These are phyloP conservation scores for Cryptococcus sp. DNA, from an alignment of 1,284 basidiomycete species.

Conservation along the genomic window DNA sequence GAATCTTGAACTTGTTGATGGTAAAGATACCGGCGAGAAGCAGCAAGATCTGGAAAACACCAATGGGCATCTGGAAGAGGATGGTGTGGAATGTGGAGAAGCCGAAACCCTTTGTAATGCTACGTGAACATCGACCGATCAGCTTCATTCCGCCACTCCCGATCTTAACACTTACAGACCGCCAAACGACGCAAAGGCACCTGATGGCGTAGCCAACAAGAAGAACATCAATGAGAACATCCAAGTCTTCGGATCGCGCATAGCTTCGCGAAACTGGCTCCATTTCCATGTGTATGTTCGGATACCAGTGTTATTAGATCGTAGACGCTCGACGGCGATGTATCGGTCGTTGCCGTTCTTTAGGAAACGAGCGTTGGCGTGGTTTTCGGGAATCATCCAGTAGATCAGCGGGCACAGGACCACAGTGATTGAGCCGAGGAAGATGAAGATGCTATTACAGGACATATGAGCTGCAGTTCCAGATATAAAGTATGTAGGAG, in stretches of 20 bases:
- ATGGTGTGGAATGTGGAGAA: slow-evolving; percentile 39
- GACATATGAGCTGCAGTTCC: too few relatives aligned
- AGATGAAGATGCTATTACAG: slow-evolving; percentile 21
- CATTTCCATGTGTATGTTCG: slow-evolving; percentile 26
- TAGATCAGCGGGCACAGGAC: slow-evolving; percentile 15
- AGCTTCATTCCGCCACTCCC: too few relatives aligned
- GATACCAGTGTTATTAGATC: slow-evolving; percentile 32
- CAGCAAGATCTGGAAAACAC: slow-evolving; percentile 8
- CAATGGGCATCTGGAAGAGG: slow-evolving; percentile 25
- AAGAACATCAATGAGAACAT: slow-evolving; percentile 19
- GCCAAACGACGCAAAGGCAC: slow-evolving; percentile 33
- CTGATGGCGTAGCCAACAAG: slow-evolving; percentile 22
- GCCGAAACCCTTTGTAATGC: slow-evolving; percentile 25
- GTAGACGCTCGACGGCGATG: slow-evolving; percentile 22
- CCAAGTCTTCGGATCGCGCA: slow-evolving; percentile 28
- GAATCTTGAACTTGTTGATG: slow-evolving; percentile 55
- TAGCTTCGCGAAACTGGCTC: slow-evolving; percentile 10
- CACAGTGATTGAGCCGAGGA: slow-evolving; percentile 24
- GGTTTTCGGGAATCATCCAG: slow-evolving; percentile 24
- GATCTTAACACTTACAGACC: slow-evolving; percentile 5
- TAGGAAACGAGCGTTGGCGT: slow-evolving; percentile 21
- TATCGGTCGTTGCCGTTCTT: slow-evolving; percentile 19
- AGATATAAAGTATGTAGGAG: too few relatives aligned
- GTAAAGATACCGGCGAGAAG: slow-evolving; percentile 39
- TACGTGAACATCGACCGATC: too few relatives aligned